phyloP scores from a whole-genome alignment of 345 rosid species.

The Salix suchowensis region DNA sequence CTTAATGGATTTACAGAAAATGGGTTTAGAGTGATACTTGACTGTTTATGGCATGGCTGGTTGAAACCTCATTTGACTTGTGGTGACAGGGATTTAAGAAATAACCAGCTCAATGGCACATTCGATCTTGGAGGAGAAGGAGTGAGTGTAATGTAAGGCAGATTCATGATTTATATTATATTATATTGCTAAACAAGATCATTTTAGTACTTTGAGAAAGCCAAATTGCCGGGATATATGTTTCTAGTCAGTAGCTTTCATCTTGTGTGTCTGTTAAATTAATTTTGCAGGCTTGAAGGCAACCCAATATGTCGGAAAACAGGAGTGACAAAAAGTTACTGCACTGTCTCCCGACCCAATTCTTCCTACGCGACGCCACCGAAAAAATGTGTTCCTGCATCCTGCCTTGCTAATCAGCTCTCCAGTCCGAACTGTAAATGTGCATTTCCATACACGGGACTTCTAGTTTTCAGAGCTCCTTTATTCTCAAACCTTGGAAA shows the following conservation, averaged over 20 bases:
- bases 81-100: slow-evolving; percentile 41
- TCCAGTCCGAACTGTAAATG: slow-evolving; percentile 67
- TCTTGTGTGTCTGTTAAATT: neutral
- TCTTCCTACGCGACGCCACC: slow-evolving; percentile 38
- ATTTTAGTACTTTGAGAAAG: neutral
- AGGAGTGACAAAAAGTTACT: slow-evolving; percentile 30
- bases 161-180: neutral
- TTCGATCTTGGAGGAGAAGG: neutral
- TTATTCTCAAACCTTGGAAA: slow-evolving; percentile 57
- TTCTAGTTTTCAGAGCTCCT: slow-evolving; percentile 53
- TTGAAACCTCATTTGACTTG: neutral
- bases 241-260: neutral
- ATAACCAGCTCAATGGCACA: slow-evolving; percentile 42
- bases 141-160: slow-evolving; percentile 49
- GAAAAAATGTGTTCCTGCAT: slow-evolving; percentile 35
- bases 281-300: slow-evolving; percentile 50
- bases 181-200: neutral
- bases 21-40: neutral
- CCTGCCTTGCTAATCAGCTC: slow-evolving; percentile 33
- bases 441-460: slow-evolving; percentile 61
- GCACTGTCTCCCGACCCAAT: slow-evolving; percentile 26
- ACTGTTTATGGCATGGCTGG: neutral
- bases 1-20: neutral
- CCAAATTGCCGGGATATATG: neutral
- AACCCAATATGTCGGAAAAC: slow-evolving; percentile 61